Base-by-base conservation (phyloP, 2,329 filamentous ascomycete species). In the Blastomyces parvus region DNA sequence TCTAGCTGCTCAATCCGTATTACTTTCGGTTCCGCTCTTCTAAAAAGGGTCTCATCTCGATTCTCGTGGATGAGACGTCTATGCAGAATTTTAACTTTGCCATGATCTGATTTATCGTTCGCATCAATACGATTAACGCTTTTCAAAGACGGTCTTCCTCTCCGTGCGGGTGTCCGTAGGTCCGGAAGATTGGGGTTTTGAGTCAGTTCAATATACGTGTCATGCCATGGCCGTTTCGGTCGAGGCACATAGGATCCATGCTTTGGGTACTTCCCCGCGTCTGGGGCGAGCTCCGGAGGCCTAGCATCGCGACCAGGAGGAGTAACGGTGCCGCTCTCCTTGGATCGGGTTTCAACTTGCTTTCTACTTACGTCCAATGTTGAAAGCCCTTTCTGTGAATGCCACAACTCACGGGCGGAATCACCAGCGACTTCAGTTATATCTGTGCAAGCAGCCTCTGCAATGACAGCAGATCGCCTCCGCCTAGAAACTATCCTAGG, bases 401-500 rank as follows among this genome's bases (percentile, higher is more conserved):
- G 55, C 65, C 71, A 70, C 2, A 53, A 27, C 11, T 68, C 68
- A 22, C 69, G 63, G 33, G 81, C 76, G 4, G 73, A 69, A 58
- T 74, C 71, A 19, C 68, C 67, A 30, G 70, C 69, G 30, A 76
- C 66, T 62, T 71, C 69, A 17, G 67, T 58, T 11, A 63, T 67
- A 4, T 74, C 69, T 50, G 72, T 64, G 74, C 69, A 86, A 81
- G 61, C 82, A 83, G n/a, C 74, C 67, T 91, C 86, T 1, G 79
- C 61, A 88, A 59, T 80, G 4, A 89, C 72, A 4, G 83, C 80
- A 27, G 80, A 72, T 56, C 85, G 86, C 52, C 76, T 81, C n/a
- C 87, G 83, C 0, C 78, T 74, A 42, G 78, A 74, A 2, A 88
- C 71, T 1, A 78, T 76, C 61, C 83, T 83, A 0, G 92, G 88